A percentile compares a stretch with the other conserved stretches of the same genome.
These are phyloP conservation scores for Fremontodendron californicum DNA, from an alignment of 345 rosid genomes.

Conservation along the genomic window DNA sequence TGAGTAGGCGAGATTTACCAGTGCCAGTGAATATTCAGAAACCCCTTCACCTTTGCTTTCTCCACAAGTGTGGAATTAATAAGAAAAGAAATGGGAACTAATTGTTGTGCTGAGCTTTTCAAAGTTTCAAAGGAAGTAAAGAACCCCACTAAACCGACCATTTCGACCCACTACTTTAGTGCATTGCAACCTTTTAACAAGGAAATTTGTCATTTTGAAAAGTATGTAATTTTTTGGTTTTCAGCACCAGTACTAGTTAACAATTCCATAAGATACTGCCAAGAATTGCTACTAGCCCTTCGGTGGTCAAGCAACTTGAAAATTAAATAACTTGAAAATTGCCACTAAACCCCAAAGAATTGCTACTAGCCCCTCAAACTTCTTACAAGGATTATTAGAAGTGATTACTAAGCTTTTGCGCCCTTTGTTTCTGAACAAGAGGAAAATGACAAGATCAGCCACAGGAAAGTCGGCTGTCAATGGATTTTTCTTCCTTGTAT, in stretches of 20 bases:
- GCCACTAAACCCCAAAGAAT: too few species aligned
- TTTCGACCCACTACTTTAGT: constrained; percentile 8
- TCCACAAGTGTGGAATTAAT: not conserved
- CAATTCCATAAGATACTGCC: too few species aligned
- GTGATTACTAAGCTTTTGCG: not conserved
- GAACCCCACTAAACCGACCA: constrained; percentile 12
- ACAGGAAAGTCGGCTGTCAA: constrained; percentile 4
- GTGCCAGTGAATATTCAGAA: not conserved
- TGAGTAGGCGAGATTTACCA: constrained; percentile 10
- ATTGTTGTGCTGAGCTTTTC: not conserved
- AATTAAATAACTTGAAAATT: not conserved
- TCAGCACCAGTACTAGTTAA: not conserved
- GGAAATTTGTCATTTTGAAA: not conserved
- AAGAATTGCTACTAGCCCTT: not conserved
- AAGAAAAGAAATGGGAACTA: not conserved
- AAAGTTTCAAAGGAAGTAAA: not conserved
- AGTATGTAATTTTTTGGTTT: not conserved
- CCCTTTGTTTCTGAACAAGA: not conserved
- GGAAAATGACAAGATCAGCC: not conserved
- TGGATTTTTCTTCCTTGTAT: constrained; percentile 5
- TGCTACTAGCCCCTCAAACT: too few species aligned
- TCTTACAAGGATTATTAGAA: constrained; percentile 1
- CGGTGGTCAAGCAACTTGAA: not conserved
- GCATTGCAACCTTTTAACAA: not conserved
- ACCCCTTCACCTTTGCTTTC: not conserved